Base-by-base conservation (phyloP, 495 filamentous ascomycete species). In the Penicillium bovifimosum region DNA sequence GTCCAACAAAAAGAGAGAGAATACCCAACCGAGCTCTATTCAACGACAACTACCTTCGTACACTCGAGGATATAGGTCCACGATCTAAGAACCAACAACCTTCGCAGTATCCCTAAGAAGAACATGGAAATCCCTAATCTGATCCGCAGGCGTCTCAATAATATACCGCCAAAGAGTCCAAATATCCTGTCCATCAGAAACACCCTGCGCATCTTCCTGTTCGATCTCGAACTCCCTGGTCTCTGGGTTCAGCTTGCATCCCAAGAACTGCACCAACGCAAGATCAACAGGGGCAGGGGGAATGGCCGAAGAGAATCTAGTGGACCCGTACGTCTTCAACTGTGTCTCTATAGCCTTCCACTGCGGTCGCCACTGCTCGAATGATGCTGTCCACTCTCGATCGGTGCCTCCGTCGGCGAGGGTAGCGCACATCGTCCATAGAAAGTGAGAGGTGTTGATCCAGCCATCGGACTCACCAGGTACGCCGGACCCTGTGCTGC, bases 381-480 rank as follows among this genome's bases (percentile, higher is more conserved):
- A 50, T 34, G 38, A 10, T 13, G 5, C 6, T 1, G 48, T 34
- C 48, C 48, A 50, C 27, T 42, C 48, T 2, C 1, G 18, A 34
- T 50, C 48, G 8, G 18, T 26, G 9, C 17, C 38, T 13, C 36
- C 13, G 9, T 41, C 48, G 13, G 48, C 38, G 0, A 50, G 38
- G n/a, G 36, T 34, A 26, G 48, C 48, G 4, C 48, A 41, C 48
- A 50, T 42, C 6, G 31, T 13, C 48, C 48, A 50, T 4, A 50
- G 28, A 9, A 50, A 40, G 20, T 50, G 40, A n/a, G 48, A 50
- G 3, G 6, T 9, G 28, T 27, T 34, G 18, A 18, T 41, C 48
- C 48, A 50, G 11, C 39, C 38, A 32, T 41, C 31, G 17, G 39
- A 41, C 29, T 50, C 27, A 16, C 39, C 48, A 1, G 13, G 16